Evolutionary conservation across 495 filamentous ascomycete species (phyloP).

Genomic region (Schizothecium vesticola): DNA sequence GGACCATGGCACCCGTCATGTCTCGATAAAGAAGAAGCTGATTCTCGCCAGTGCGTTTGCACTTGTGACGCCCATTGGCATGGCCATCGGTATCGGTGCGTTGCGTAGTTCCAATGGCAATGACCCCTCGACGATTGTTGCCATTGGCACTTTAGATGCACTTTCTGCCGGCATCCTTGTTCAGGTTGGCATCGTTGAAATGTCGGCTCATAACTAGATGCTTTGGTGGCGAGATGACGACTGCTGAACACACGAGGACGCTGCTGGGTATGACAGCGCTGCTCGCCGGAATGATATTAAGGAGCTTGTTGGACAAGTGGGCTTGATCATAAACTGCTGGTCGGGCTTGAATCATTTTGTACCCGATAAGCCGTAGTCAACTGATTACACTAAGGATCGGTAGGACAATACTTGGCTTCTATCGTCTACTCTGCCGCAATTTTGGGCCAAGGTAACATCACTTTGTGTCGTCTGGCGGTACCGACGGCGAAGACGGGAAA

Average conservation of each 20-base stretch:
- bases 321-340: no score
- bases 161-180: slow-evolving; percentile 53
- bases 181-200: slow-evolving; percentile 57
- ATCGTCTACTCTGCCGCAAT: no score
- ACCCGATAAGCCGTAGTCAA: no score
- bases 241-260: no score
- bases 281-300: slow-evolving; percentile 20
- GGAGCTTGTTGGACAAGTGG: slow-evolving; percentile 31
- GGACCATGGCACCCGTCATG: background rate
- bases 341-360: no score
- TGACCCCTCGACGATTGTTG: slow-evolving; percentile 46
- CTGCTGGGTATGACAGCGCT: slow-evolving; percentile 14
- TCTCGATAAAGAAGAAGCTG: slow-evolving; percentile 37
- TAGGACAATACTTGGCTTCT: no score
- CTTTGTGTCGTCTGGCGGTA: no score
- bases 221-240: slow-evolving; percentile 23
- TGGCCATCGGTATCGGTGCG: slow-evolving; percentile 54
- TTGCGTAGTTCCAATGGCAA: slow-evolving; percentile 52
- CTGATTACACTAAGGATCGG: no score
- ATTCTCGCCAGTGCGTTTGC: slow-evolving; percentile 47
- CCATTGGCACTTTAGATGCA: slow-evolving; percentile 52
- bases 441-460: no score
- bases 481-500: no score
- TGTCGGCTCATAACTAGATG: slow-evolving; percentile 53
- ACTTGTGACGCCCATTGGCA: slow-evolving; percentile 50